phyloP scores from a whole-genome alignment of 176 grass and related monocot genomes.

The Leersia perrieri region DNA sequence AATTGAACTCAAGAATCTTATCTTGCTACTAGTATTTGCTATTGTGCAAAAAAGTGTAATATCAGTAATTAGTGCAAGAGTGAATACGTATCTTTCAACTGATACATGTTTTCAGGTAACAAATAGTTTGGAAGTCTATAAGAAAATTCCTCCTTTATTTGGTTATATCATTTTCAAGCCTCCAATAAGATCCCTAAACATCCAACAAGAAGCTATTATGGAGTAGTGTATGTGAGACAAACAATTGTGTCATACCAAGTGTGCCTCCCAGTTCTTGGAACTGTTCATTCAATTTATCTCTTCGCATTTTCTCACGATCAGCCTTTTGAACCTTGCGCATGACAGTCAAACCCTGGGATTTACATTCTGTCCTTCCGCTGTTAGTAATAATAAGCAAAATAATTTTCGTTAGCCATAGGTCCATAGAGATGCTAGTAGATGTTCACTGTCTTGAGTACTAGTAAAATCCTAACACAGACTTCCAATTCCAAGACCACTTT shows the following conservation, averaged over 20 bases:
- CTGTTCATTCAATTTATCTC: slow-evolving; percentile 80
- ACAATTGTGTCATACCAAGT: slow-evolving; percentile 53
- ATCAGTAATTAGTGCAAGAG: not conserved
- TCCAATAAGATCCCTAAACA: not conserved
- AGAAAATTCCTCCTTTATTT: not conserved
- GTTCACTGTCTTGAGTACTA: not conserved
- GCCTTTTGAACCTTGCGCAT: slow-evolving; percentile 84
- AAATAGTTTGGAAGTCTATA: not conserved
- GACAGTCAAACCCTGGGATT: slow-evolving; percentile 20
- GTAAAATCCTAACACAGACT: not conserved
- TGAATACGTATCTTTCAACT: not conserved
- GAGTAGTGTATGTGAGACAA: not conserved
- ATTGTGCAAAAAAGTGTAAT: not conserved
- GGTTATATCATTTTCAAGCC: slow-evolving; percentile 2
- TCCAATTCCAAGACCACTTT: slow-evolving; percentile 3
- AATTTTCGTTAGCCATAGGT: not conserved
- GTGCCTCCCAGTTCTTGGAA: slow-evolving; percentile 77
- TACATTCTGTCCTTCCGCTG: slow-evolving; percentile 36
- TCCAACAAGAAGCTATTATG: not conserved
- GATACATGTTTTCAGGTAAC: not conserved
- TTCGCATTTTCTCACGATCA: slow-evolving; percentile 87
- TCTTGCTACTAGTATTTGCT: no score
- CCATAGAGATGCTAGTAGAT: not conserved
- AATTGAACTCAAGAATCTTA: not conserved
- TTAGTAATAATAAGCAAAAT: slow-evolving; percentile 21